Conservation (phyloP, 805 yeast species). For the Debaryomyces prosopidis region DNA sequence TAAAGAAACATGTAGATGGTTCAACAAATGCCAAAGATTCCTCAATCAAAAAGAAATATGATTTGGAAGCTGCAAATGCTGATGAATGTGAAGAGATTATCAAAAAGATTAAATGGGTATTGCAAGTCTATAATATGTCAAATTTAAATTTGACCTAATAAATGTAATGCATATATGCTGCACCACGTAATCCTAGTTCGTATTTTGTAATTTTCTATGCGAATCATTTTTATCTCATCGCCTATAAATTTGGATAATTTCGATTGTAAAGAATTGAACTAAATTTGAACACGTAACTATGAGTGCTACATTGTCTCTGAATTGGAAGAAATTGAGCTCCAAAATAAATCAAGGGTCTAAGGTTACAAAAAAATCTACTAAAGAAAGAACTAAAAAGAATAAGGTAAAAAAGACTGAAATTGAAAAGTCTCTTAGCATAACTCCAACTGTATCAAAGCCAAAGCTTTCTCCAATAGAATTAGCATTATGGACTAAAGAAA, state of each 20-base stretch:
- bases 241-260: no score
- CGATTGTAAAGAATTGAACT: no score
- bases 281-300: no score
- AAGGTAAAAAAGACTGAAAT: slow-evolving; percentile 8
- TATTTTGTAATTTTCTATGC: background rate
- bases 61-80: slow-evolving; percentile 70
- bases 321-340: slow-evolving; percentile 22
- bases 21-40: slow-evolving; percentile 44
- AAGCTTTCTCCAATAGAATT: slow-evolving; percentile 15
- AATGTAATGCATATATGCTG: slow-evolving; percentile 1
- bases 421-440: background rate
- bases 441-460: background rate
- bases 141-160: slow-evolving; percentile 6
- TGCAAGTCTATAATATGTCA: slow-evolving; percentile 51
- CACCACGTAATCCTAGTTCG: background rate
- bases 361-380: slow-evolving; percentile 14
- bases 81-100: slow-evolving; percentile 74
- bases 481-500: slow-evolving; percentile 26
- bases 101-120: slow-evolving; percentile 59
- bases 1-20: slow-evolving; percentile 36
- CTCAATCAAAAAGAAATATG: slow-evolving; percentile 76
- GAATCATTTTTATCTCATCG: background rate
- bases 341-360: slow-evolving; percentile 3
- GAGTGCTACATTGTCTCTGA: slow-evolving; percentile 17
- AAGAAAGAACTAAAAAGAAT: slow-evolving; percentile 5